phyloP scores from a whole-genome alignment of 352 stramenopile genomes.

The Blastocystis sp. region DNA sequence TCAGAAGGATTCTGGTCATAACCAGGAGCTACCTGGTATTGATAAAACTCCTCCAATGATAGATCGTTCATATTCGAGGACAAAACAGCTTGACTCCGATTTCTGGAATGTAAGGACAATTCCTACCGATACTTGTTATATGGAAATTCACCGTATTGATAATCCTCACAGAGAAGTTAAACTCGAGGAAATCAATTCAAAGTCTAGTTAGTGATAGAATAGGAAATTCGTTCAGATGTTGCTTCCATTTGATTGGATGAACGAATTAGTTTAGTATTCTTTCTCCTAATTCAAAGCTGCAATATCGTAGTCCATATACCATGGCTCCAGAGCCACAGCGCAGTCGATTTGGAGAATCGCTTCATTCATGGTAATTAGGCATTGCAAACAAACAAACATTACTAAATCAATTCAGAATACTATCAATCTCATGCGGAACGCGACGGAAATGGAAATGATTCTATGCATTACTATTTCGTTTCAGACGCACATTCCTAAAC shows the following conservation, averaged over 20 bases:
- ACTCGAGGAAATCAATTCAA: neutral
- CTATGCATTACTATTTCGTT: neutral
- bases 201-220: neutral
- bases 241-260: neutral
- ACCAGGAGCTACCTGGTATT: neutral
- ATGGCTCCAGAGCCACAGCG: too few relatives aligned
- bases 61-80: neutral
- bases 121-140: neutral
- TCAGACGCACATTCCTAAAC: neutral
- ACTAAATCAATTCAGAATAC: conserved; percentile 1
- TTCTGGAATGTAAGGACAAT: neutral
- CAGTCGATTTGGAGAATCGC: too few relatives aligned
- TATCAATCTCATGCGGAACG: neutral
- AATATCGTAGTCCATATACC: too few relatives aligned
- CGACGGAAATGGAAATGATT: conserved; percentile 43
- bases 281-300: neutral
- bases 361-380: neutral
- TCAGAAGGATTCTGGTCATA: neutral
- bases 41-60: neutral
- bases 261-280: neutral
- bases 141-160: neutral
- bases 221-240: neutral
- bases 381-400: neutral
- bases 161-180: neutral
- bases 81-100: neutral